Percentiles rank a stretch among this genome's conserved stretches.
These are phyloP conservation scores for Fragilariopsis cylindrus DNA, from an alignment of 108 stramenopile species.

Conservation along the genomic window DNA sequence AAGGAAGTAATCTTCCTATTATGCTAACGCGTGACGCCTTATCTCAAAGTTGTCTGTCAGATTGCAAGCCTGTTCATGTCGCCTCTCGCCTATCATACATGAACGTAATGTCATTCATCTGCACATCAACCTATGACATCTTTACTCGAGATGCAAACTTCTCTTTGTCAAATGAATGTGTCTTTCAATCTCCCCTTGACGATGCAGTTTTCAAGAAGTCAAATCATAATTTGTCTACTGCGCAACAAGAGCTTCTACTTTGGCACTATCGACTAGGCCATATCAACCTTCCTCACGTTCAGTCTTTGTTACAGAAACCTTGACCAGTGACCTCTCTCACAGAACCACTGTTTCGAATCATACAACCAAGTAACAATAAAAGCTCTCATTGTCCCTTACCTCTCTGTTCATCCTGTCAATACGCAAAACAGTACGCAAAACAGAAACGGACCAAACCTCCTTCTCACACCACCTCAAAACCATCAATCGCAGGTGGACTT, in stretches of 20 bases:
- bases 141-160: not conserved
- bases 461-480: not conserved
- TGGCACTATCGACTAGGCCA: conserved; percentile 45
- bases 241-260: conserved; percentile 31
- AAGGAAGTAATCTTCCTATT: conserved; percentile 24
- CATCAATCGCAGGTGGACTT: not conserved
- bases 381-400: not conserved
- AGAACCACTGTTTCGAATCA: not conserved
- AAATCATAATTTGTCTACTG: conserved; percentile 38
- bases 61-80: not conserved
- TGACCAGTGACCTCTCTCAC: too few relatives aligned
- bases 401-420: conserved; percentile 28
- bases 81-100: not conserved
- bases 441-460: conserved; percentile 19
- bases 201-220: not conserved
- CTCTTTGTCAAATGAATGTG: not conserved
- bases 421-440: too few relatives aligned
- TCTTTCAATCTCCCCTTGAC: not conserved
- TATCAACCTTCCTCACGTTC: not conserved
- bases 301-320: not conserved
- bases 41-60: not conserved
- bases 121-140: not conserved
- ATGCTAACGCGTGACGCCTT: conserved; percentile 2
- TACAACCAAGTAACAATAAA: not conserved
- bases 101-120: not conserved